Evolutionary conservation across 2,329 filamentous ascomycete genomes (phyloP), one percentile per base, ranked within the genome.

Genomic region (Fusarium sp.): DNA sequence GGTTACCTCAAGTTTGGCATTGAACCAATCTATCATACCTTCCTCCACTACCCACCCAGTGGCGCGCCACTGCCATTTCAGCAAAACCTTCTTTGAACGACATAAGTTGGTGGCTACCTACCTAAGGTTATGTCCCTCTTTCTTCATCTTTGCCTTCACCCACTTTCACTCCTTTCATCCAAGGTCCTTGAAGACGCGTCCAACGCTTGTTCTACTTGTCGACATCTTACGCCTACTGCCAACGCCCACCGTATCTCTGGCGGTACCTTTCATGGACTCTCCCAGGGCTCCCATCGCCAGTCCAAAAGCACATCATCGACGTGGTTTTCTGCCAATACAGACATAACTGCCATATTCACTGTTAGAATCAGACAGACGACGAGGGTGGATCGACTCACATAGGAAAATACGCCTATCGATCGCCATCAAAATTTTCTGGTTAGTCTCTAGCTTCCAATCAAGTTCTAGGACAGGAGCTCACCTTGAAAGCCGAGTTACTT

Each of bases 291-390:
- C 11, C n/a, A 15, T 35, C 28, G n/a, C 22, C 26, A 15, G 28
- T 25, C 31, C 28, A 1, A 36, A 29, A 42, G 35, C 40, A 11
- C 29, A 19, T 68, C 47, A 71, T 55, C 64, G 60, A 43, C 55
- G 64, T 53, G 83, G 82, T 64, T 88, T 89, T 61, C 81, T 80
- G 45, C 86, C 86, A 65, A 88, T 87, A 62, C 84, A 88, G 34
- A 88, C 83, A 70, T 88, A 87, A 62, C 85, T 87, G 55, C 48
- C 40, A 40, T 56, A 35, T 15, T 35, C 59, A 39, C 19, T 6
- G 42, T 70, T 28, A 70, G 58, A 35, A 50, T 32, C 28, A 19
- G 19, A 19, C 19, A 19, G 19, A 19, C 19, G 19, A 3, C 19
- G 19, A 19, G 19, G 19, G 19, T 19, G 19, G 19, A 19, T 19